Base-by-base conservation (phyloP, 495 filamentous ascomycete species). In the Trichocladium uniseriatum region DNA sequence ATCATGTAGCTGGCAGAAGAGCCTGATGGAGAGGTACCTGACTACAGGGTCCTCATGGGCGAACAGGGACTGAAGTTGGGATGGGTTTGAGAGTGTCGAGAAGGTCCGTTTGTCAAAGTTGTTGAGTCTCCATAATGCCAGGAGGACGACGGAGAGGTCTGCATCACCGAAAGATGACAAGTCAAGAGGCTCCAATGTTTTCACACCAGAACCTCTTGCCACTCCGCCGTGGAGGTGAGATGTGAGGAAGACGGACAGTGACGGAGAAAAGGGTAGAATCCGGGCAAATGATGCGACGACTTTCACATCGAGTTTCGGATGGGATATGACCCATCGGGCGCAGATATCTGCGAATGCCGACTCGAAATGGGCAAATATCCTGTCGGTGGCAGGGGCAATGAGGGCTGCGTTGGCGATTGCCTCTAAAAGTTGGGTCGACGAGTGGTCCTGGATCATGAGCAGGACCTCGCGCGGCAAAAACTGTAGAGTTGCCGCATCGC, bases 21-120 rank as follows among this genome's bases (percentile, higher is more conserved):
- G 76, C 64, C 86, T 77, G 40, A 94, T 75, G 13, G 88, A 82
- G 42, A 99, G 73, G 63, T 89, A 97, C 64, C 84, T 76, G 15
- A 94, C 77, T 6, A 74, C 66, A 28, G 57, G 67, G 27, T 78
- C 69, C 36, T 66, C 57, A 68, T 89, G 82, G 48, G 69, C 65
- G 52, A 92, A 80, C 9, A 91, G 74, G 37, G 63, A 62, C 65
- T 87, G 81, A 5, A 94, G 69, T 53, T 76, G 79, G 31, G 78
- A 74, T 1, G 84, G 82, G 10, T 72, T 77, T 16, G 89, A 72
- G 48, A 76, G 69, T 54, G 64, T 66, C 20, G 77, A 74, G 56
- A 84, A 94, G 1, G 72, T 75, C 21, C 75, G 68, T 50, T 79
- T 73, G 55, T 94, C 83, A 57, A 84, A 84, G 48, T 79, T 81